Percentiles rank a stretch among this genome's conserved stretches.
phyloP scores from a whole-genome alignment of 148 eudicot genomes.

The Bassia scoparia region DNA sequence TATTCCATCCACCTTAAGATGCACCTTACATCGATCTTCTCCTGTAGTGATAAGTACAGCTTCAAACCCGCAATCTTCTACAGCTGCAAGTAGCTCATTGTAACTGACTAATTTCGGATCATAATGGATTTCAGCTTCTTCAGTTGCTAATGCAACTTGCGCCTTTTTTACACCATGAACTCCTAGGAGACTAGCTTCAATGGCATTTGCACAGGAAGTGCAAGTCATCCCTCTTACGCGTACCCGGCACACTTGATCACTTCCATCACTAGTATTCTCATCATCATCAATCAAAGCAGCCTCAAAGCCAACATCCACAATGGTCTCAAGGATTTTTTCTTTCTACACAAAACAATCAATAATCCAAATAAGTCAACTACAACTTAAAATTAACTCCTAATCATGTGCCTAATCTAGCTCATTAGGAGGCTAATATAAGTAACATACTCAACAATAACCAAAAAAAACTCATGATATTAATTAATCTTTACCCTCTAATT shows the following conservation, averaged over 20 bases:
- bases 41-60: conserved; percentile 72
- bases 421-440: no score
- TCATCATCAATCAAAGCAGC: conserved; percentile 59
- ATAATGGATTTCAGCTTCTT: conserved; percentile 74
- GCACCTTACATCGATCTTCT: conserved; percentile 57
- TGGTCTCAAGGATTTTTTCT: conserved; percentile 45
- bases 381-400: no score
- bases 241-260: conserved; percentile 56
- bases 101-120: conserved; percentile 54
- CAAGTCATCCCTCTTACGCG: conserved; percentile 79
- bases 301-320: conserved; percentile 56
- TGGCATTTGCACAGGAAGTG: conserved; percentile 70
- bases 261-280: conserved; percentile 26
- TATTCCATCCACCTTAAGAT: conserved; percentile 62
- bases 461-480: not conserved
- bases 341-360: conserved; percentile 26
- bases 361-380: not conserved
- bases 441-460: no score
- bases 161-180: conserved; percentile 67
- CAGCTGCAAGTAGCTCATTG: conserved; percentile 45
- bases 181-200: conserved; percentile 53
- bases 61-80: conserved; percentile 73
- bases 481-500: no score
- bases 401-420: no score
- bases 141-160: conserved; percentile 80